These are phyloP conservation scores for Eimeria sp. DNA, from an alignment of 169 alveolate genomes.

Conservation along the genomic window DNA sequence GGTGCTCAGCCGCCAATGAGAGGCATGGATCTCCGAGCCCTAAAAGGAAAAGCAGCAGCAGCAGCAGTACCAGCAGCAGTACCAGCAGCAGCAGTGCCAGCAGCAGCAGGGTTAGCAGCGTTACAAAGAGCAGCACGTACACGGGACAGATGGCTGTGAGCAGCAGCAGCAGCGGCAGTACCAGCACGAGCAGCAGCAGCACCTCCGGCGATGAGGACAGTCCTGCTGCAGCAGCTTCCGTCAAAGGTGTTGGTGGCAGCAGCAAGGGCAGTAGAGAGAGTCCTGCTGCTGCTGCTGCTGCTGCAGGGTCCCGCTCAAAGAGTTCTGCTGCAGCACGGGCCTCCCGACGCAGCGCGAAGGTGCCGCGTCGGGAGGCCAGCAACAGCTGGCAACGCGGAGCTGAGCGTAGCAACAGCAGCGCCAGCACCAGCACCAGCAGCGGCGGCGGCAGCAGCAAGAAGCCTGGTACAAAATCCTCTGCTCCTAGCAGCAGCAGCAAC, in stretches of 20 bases:
- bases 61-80: not conserved
- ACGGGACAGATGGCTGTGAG: not conserved
- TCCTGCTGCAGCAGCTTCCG: not conserved
- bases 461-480: not conserved
- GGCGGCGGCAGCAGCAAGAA: not conserved
- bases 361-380: not conserved
- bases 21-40: constrained; percentile 5
- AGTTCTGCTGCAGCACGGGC: not conserved
- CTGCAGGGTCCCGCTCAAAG: not conserved
- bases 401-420: constrained; percentile 9
- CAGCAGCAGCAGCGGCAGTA: constrained; percentile 16
- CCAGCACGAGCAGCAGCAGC: not conserved
- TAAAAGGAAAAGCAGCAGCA: not conserved
- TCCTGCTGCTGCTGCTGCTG: constrained; percentile 5
- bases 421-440: not conserved
- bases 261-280: not conserved
- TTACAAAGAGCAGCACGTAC: not conserved
- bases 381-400: not conserved
- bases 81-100: not conserved
- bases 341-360: not conserved
- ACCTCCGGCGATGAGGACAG: not conserved
- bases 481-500: not conserved
- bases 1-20: not conserved
- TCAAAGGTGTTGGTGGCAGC: not conserved
- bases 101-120: not conserved